These are phyloP conservation scores for Vicia sativa DNA, from an alignment of 306 rosid species.

Conservation along the genomic window DNA sequence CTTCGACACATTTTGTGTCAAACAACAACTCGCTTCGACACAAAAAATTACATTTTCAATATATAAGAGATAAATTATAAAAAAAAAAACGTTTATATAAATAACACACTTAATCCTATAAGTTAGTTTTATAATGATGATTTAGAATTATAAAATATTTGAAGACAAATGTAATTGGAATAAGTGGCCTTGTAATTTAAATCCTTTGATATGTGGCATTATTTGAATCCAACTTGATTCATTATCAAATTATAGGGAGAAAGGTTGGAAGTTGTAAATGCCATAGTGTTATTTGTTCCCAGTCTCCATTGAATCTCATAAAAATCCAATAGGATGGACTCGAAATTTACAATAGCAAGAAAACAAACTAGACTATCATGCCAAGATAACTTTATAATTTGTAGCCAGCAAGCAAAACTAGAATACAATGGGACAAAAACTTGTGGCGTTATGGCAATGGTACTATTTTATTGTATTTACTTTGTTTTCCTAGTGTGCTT, in stretches of 20 bases:
- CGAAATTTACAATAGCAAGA: background rate
- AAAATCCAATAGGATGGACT: conserved; percentile 6
- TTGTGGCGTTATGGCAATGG: conserved; percentile 14
- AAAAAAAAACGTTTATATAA: no score
- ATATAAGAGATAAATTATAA: no score
- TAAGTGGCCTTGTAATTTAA: no score
- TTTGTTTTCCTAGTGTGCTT: conserved; percentile 19
- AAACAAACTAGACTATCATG: conserved; percentile 13
- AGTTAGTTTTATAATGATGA: no score
- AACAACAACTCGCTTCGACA: no score
- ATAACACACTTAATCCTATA: no score
- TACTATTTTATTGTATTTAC: background rate
- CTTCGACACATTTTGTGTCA: no score
- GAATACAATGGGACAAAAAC: conserved; percentile 18
- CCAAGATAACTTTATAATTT: conserved; percentile 3
- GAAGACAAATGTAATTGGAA: no score
- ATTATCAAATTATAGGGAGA: background rate
- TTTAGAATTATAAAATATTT: no score
- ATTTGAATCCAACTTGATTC: background rate
- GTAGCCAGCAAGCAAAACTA: conserved; percentile 15
- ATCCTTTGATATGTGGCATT: no score
- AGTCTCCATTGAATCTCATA: conserved; percentile 13
- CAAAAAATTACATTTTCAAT: no score
- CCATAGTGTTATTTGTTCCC: background rate
- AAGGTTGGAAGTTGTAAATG: background rate